Evolutionary conservation across 1,284 basidiomycete species (phyloP).

Genomic region (Puccinia coronata): DNA sequence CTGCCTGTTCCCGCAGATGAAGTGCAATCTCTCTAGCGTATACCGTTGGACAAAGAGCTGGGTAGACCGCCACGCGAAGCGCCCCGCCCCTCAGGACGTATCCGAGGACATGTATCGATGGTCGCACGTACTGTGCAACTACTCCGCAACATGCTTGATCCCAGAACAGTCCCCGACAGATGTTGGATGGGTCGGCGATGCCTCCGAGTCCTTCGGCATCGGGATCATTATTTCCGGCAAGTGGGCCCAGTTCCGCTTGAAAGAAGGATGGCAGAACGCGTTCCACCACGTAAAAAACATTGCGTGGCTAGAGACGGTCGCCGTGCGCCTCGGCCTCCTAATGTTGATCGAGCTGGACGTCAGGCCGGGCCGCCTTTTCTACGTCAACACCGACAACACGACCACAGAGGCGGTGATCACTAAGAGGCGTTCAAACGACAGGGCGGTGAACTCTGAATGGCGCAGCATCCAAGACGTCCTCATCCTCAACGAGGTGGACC

Average conservation of each 20-base stretch:
- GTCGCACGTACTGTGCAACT: background rate
- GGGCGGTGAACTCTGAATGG: background rate
- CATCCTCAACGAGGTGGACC: no score
- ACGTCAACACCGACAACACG: no score
- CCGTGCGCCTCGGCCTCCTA: no score
- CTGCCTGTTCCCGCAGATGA: no score
- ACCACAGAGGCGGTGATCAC: background rate
- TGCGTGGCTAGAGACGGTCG: no score
- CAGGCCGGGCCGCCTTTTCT: background rate
- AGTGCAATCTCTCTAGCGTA: no score
- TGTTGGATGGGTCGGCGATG: background rate
- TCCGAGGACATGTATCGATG: background rate
- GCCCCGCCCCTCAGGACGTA: background rate
- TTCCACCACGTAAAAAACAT: no score
- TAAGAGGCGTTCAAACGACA: background rate
- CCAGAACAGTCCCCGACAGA: background rate
- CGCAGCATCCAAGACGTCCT: no score
- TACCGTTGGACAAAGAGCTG: background rate
- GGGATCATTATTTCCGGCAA: background rate
- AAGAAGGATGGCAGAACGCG: background rate
- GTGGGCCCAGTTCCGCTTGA: conserved; percentile 5
- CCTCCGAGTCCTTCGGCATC: background rate
- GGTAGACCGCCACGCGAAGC: background rate
- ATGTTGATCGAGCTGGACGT: background rate
- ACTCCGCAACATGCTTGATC: background rate